Base-by-base conservation (phyloP, 208 protist genomes). In the Angomonas deanei region DNA sequence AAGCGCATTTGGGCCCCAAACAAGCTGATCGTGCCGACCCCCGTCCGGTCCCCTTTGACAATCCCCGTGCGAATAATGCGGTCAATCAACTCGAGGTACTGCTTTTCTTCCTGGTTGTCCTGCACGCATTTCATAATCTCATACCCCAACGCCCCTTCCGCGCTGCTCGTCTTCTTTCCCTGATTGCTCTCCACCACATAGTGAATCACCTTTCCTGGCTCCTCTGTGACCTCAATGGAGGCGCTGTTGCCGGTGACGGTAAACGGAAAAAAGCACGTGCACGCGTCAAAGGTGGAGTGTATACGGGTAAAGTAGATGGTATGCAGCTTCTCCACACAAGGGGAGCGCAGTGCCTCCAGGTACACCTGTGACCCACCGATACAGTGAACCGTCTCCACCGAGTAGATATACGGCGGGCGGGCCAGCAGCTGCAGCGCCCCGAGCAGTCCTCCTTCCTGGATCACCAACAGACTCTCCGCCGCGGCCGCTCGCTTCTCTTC, bases 1-100 rank as follows among this genome's bases (percentile, higher is more conserved):
- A 99, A 99, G 28, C 97, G 90, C 97, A 99, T 98, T 70, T 97
- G 89, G 11, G 87, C 89, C 3, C 98, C 98, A 73, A 99, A 99
- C 52, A 97, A 54, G 57, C 88, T 92, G 23, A 97, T 54, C 2
- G 97, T 99, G 54, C 97, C 97, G 0, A 97, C 92, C 21, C 97
- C 97, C 0, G 98, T 99, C 61, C 98, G 92, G 69, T 99, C 98
- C 2, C 77, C 76, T 72, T 96, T 95, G 31, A 74, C 47, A 19
- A 78, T n/a, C 3, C 90, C 91, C 10, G 76, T 70, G 28, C 68
- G 68, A 57, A 97, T 81, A 57, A 96, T 96, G 31, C 74, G 71
- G 17, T 77, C 61, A 21, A 97, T 86, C 4, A 98, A 82, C 4
- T 94, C 61, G 24, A 97, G 72, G 71, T 98, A 98, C 78, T 98